Evolutionary conservation across 495 filamentous ascomycete species (phyloP).

Genomic region (Sphaerosporella brunnea): DNA sequence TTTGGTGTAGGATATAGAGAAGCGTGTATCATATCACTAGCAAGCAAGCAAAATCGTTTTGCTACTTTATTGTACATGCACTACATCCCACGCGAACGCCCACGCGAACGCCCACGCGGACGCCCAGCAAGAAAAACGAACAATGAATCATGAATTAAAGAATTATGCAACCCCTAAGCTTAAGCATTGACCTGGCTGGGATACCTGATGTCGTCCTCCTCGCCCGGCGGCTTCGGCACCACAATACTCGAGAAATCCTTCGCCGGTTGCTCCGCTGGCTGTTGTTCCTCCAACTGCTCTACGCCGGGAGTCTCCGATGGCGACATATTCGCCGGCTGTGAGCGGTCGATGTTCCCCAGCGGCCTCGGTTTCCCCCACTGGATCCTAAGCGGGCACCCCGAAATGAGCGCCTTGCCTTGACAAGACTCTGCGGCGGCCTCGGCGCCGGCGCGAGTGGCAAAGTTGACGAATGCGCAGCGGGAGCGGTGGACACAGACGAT

Average conservation of each 20-base stretch:
- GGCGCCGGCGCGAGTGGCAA: slow-evolving; percentile 58
- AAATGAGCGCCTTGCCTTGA: slow-evolving; percentile 68
- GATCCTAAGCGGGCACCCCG: slow-evolving; percentile 70
- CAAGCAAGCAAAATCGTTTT: not conserved
- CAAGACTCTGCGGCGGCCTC: slow-evolving; percentile 69
- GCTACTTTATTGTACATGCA: not conserved
- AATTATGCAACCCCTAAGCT: not conserved
- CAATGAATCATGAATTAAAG: not conserved
- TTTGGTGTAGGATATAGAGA: not conserved
- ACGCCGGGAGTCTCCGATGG: slow-evolving; percentile 34
- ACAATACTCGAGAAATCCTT: slow-evolving; percentile 14
- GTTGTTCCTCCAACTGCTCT: slow-evolving; percentile 5
- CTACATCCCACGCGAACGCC: too few species aligned
- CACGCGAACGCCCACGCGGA: not conserved
- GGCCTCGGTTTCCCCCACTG: slow-evolving; percentile 86
- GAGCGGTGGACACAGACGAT: slow-evolving; percentile 90
- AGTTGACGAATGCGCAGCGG: slow-evolving; percentile 94
- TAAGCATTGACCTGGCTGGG: slow-evolving; percentile 16
- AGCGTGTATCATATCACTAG: not conserved
- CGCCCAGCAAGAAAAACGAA: not conserved
- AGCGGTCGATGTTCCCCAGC: slow-evolving; percentile 60
- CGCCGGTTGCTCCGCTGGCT: slow-evolving; percentile 28
- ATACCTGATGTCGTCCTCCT: slow-evolving; percentile 38
- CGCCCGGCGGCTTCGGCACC: slow-evolving; percentile 70
- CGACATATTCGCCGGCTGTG: slow-evolving; percentile 32